phyloP scores from a whole-genome alignment of 2,329 filamentous ascomycete genomes.

The Neopestalotiopsis clavispora region DNA sequence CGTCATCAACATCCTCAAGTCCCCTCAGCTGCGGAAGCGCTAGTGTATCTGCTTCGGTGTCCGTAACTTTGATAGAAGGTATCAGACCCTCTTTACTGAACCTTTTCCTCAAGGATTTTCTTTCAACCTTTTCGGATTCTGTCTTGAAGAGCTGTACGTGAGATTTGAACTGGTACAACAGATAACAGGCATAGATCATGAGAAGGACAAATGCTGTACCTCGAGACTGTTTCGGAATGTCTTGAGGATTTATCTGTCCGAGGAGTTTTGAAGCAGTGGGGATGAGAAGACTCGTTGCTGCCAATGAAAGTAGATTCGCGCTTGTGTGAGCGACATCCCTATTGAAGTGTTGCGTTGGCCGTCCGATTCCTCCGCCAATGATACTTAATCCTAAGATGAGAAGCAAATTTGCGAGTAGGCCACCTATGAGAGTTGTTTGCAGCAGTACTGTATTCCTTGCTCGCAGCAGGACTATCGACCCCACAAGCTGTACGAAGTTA shows the following conservation, averaged over 20 bases:
- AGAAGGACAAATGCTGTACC: neutral
- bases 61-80: neutral
- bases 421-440: neutral
- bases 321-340: neutral
- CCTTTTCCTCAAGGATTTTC: neutral
- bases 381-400: constrained; percentile 4
- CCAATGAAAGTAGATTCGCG: constrained; percentile 4
- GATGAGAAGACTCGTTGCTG: constrained; percentile 10
- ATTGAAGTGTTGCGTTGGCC: neutral
- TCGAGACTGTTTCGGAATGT: constrained; percentile 9
- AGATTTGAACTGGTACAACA: neutral
- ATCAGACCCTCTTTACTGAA: neutral
- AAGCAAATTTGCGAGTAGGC: neutral
- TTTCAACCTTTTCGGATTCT: neutral
- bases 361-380: neutral
- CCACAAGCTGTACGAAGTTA: neutral
- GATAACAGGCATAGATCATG: neutral
- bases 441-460: neutral
- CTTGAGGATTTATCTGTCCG: neutral
- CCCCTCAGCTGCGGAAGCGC: neutral
- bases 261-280: constrained; percentile 7
- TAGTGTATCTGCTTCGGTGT: neutral
- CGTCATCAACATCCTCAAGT: neutral
- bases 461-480: neutral
- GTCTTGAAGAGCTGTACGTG: neutral